Conservation (phyloP, 2,329 filamentous ascomycete genomes). For the Sporothrix schenckii region DNA sequence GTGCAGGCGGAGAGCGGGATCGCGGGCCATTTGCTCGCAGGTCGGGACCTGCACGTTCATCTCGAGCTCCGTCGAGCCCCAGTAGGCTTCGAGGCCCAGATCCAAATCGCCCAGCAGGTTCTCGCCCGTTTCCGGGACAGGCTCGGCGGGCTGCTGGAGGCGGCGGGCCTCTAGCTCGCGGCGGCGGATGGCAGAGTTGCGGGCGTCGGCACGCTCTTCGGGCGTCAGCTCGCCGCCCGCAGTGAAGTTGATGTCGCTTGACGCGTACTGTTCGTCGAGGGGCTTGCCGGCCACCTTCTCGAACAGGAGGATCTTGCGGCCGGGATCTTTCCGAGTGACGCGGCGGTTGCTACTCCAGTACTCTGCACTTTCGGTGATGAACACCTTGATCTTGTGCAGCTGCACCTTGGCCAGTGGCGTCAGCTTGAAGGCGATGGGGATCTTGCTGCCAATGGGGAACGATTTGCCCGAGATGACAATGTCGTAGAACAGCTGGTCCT, state of each 20-base stretch:
- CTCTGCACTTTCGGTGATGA: constrained; percentile 85
- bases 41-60: constrained; percentile 91
- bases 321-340: constrained; percentile 81
- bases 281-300: constrained; percentile 84
- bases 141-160: constrained; percentile 45
- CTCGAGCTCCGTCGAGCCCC: constrained; percentile 90
- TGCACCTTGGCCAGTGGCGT: constrained; percentile 92
- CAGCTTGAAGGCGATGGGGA: constrained; percentile 92
- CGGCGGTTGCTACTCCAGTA: constrained; percentile 86
- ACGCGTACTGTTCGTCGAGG: constrained; percentile 70
- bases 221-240: constrained; percentile 75
- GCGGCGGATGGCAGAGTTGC: constrained; percentile 51
- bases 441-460: constrained; percentile 82
- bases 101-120: constrained; percentile 83
- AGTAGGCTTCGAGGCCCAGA: constrained; percentile 68
- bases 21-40: constrained; percentile 80
- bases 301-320: constrained; percentile 80
- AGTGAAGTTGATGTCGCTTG: constrained; percentile 74
- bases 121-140: constrained; percentile 57
- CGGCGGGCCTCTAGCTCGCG: constrained; percentile 59
- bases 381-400: constrained; percentile 89
- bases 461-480: constrained; percentile 96
- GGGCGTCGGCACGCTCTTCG: constrained; percentile 52
- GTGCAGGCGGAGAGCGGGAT: constrained; percentile 67
- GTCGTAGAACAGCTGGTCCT: constrained; percentile 93